phyloP scores from a whole-genome alignment of 768 basidiomycete genomes.

The Royoungia palumana region DNA sequence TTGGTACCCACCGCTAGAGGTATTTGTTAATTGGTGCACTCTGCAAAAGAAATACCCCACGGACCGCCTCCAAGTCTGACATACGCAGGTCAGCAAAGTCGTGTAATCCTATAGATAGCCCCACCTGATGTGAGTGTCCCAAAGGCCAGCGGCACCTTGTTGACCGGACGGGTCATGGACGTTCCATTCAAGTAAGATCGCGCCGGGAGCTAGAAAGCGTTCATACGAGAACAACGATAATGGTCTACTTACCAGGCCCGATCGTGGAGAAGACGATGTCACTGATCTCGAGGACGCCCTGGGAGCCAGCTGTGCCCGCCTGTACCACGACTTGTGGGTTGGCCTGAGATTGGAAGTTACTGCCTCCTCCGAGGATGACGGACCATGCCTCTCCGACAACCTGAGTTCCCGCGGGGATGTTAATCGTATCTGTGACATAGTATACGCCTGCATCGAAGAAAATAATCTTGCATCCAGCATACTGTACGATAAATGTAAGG shows the following conservation, averaged over 20 bases:
- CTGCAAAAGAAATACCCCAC: background rate
- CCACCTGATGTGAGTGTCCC: slow-evolving; percentile 44
- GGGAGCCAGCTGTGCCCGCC: slow-evolving; percentile 43
- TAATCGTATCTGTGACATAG: slow-evolving; percentile 44
- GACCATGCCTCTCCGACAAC: slow-evolving; percentile 52
- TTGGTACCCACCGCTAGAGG: slow-evolving; percentile 53
- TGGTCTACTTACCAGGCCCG: slow-evolving; percentile 39
- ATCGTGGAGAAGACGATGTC: slow-evolving; percentile 61
- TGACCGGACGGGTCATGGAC: slow-evolving; percentile 51
- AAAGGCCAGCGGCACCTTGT: slow-evolving; percentile 51
- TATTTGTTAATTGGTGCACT: background rate
- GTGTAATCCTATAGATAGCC: background rate
- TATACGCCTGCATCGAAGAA: slow-evolving; percentile 74
- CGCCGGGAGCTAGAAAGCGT: slow-evolving; percentile 36
- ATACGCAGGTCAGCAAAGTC: background rate
- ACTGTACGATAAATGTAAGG: slow-evolving; percentile 35
- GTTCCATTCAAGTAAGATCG: slow-evolving; percentile 55
- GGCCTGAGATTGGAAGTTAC: slow-evolving; percentile 37
- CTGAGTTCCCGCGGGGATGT: slow-evolving; percentile 45
- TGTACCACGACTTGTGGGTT: slow-evolving; percentile 41
- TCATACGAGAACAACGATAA: background rate
- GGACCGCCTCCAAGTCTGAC: slow-evolving; percentile 28
- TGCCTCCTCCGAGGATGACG: slow-evolving; percentile 44
- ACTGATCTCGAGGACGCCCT: slow-evolving; percentile 57
- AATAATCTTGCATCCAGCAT: slow-evolving; percentile 69